Base-by-base conservation (phyloP, 1,284 basidiomycete species). In the Trametes polyzona region DNA sequence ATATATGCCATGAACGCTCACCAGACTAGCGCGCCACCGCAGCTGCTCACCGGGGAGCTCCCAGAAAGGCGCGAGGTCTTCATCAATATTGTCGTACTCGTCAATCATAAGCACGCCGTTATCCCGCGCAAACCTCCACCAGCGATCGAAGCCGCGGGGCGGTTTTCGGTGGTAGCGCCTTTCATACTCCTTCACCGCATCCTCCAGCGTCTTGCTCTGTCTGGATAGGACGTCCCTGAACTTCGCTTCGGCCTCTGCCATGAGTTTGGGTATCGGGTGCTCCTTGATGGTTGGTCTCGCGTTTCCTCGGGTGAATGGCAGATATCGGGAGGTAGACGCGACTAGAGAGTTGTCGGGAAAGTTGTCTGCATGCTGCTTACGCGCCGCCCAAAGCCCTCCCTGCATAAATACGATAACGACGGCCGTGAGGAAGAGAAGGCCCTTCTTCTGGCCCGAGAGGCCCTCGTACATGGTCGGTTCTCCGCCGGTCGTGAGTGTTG, bases 131-230 rank as follows among this genome's bases (percentile, higher is more conserved):
- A 96, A 97, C 52, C 77, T 73, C 81, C 86, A 97, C 95, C 95
- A 98, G 37, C 83, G 76, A 67, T 95, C 93, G 65, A 97, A 97
- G 0, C 94, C 95, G 52, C 82, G 84, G 0, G 95, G 95, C 3
- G 95, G 95, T n/a, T 83, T 74, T 39, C 87, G 84, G 2, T 78
- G 76, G 71, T 96, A 96, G 47, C 95, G 79, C 42, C 79, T 74
- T 65, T 79, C 81, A 75, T 98, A 98, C 71, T 95, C 92, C 5
- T 74, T 74, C 1, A 92, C 88, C 0, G 95, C 94, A 33, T 83
- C 83, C 9, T 72, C 69, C 16, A 97, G 77, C 0, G 90, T 89
- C 66, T 81, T 83, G 70, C 92, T 95, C 74, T 97, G 95, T 39
- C 78, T 75, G 1, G 71, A 75, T 16, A 97, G 70, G 62, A 91